phyloP scores from a whole-genome alignment of 257 asterid species.

The Salvia rosmarinus region DNA sequence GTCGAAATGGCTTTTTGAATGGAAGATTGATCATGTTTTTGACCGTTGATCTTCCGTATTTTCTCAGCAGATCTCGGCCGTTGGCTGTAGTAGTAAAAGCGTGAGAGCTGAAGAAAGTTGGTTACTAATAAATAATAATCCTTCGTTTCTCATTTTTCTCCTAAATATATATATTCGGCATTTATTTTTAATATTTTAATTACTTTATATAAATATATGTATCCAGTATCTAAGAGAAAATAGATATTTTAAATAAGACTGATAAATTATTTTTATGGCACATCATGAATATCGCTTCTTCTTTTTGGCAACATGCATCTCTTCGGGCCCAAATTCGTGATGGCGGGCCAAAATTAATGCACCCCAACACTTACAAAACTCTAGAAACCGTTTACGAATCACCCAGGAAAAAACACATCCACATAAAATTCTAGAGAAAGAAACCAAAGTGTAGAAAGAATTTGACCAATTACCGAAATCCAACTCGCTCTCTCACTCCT shows the following conservation, averaged over 20 bases:
- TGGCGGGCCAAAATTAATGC: neutral
- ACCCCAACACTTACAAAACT: neutral
- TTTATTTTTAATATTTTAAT: too few species aligned
- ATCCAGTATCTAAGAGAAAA: too few species aligned
- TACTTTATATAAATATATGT: too few species aligned
- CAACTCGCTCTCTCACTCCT: slow-evolving; percentile 27
- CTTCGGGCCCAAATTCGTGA: too few species aligned
- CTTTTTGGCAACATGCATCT: too few species aligned
- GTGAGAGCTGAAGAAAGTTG: neutral
- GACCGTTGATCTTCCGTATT: slow-evolving; percentile 52
- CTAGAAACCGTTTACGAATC: neutral
- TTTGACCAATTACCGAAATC: slow-evolving; percentile 42
- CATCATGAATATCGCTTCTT: too few species aligned
- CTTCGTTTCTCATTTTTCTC: too few species aligned
- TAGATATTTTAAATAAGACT: too few species aligned
- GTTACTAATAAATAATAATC: too few species aligned
- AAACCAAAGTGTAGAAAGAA: neutral
- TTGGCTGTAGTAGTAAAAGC: slow-evolving; percentile 20
- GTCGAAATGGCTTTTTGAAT: slow-evolving; percentile 38
- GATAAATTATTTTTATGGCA: too few species aligned
- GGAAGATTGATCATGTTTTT: slow-evolving; percentile 27
- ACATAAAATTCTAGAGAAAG: slow-evolving; percentile 26
- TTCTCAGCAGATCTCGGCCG: slow-evolving; percentile 42
- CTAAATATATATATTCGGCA: too few species aligned
- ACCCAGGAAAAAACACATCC: slow-evolving; percentile 28